Conservation (phyloP, 495 filamentous ascomycete species). For the Chaetomium tenue region DNA sequence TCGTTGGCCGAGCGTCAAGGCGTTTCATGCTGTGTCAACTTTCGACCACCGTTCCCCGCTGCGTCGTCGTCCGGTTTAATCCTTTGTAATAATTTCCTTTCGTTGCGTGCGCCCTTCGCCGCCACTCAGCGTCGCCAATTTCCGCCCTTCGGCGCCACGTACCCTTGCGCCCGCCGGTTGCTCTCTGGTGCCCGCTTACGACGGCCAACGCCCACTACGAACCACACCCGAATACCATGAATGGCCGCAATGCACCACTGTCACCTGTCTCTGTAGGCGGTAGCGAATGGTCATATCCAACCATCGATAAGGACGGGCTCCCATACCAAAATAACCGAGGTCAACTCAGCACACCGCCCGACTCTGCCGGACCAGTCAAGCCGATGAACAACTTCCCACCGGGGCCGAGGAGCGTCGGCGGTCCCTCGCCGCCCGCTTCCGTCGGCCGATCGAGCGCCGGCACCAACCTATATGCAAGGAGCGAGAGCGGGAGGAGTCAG, state of each 20-base stretch:
- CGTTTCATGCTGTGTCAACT: conserved; percentile 28
- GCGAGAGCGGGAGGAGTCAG: conserved; percentile 56
- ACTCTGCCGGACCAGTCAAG: conserved; percentile 61
- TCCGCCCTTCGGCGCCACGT: conserved; percentile 16
- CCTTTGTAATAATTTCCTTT: neutral
- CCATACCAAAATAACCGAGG: conserved; percentile 57
- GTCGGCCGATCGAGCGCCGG: conserved; percentile 74
- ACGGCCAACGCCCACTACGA: conserved; percentile 23
- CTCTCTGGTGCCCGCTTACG: conserved; percentile 22
- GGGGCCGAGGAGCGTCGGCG: conserved; percentile 51
- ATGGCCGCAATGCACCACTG: conserved; percentile 61
- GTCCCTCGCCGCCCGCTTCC: conserved; percentile 82
- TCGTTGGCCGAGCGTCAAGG: conserved; percentile 22
- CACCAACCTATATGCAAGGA: conserved; percentile 63
- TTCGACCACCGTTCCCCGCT: conserved; percentile 6
- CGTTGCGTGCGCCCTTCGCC: conserved; percentile 4
- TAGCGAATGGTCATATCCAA: conserved; percentile 86
- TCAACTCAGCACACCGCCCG: conserved; percentile 67
- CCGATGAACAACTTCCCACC: conserved; percentile 59
- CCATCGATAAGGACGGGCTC: conserved; percentile 49
- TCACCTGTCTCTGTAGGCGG: conserved; percentile 79
- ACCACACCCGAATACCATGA: conserved; percentile 42
- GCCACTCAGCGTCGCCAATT: conserved; percentile 8
- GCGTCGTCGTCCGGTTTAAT: conserved; percentile 4
- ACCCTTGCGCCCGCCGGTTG: conserved; percentile 8